These are phyloP conservation scores for Desmodesmus armatus DNA, from an alignment of 139 green algal genomes.

Conservation along the genomic window DNA sequence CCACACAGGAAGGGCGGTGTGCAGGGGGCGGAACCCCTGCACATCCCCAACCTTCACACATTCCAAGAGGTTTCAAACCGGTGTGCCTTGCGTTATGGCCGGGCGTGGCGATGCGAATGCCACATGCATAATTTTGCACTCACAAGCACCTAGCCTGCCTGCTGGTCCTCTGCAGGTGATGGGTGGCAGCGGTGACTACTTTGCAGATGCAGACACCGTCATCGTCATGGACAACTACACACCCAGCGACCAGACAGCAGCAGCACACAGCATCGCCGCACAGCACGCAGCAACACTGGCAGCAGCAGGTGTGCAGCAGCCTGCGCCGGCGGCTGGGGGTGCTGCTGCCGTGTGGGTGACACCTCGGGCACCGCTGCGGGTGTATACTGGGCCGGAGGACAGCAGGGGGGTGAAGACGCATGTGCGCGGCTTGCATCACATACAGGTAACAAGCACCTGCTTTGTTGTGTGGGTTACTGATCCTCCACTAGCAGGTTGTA, in stretches of 20 bases:
- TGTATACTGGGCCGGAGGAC: not conserved
- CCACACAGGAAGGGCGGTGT: too few relatives aligned
- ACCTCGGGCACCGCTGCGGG: not conserved
- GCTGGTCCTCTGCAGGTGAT: constrained; percentile 40
- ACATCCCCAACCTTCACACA: too few relatives aligned
- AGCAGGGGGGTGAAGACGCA: not conserved
- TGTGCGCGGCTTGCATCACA: constrained; percentile 1
- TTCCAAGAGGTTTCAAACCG: too few relatives aligned
- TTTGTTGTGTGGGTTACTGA: too few relatives aligned
- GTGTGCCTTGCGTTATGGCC: too few relatives aligned
- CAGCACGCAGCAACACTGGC: constrained; percentile 61
- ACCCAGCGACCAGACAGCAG: constrained; percentile 10
- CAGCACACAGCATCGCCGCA: constrained; percentile 22
- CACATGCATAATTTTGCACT: constrained; percentile 41
- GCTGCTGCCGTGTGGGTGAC: not conserved
- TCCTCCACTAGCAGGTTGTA: too few relatives aligned
- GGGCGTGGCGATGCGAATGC: too few relatives aligned
- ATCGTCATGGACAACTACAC: constrained; percentile 49
- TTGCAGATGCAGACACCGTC: constrained; percentile 69
- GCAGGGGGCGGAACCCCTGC: too few relatives aligned
- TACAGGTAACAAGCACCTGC: too few relatives aligned
- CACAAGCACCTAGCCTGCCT: constrained; percentile 55
- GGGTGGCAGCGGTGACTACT: constrained; percentile 78
- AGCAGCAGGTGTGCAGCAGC: not conserved
- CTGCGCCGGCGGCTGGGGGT: too few relatives aligned